Evolutionary conservation across 2,329 filamentous ascomycete genomes (phyloP).

Genomic region (Colletotrichum sp.): DNA sequence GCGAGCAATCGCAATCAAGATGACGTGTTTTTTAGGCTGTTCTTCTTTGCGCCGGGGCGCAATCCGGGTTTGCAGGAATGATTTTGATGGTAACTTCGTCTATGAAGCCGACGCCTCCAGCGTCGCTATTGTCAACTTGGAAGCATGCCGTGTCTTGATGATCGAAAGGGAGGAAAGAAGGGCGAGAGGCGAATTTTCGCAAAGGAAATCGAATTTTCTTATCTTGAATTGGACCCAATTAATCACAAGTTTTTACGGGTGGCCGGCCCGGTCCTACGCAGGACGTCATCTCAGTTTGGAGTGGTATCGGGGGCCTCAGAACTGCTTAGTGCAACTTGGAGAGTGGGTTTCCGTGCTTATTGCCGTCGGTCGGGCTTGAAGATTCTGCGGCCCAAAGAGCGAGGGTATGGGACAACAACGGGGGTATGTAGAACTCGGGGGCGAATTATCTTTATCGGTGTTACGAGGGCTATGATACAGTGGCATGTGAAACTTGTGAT

Average conservation of each 20-base stretch:
- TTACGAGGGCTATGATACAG: not conserved
- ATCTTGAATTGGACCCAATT: not conserved
- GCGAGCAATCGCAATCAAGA: not conserved
- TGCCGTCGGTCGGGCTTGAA: not conserved
- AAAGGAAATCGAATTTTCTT: not conserved
- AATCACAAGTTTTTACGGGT: not conserved
- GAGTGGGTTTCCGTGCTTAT: not conserved
- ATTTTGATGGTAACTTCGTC: not conserved
- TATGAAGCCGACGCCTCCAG: slow-evolving; percentile 19
- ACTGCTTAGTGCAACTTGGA: not conserved
- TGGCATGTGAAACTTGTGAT: not conserved
- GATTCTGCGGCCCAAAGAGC: not conserved
- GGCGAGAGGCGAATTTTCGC: not conserved
- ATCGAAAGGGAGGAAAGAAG: not conserved
- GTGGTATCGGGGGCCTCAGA: not conserved
- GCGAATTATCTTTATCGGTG: not conserved
- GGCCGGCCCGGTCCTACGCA: not conserved
- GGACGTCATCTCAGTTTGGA: not conserved
- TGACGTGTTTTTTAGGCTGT: not conserved
- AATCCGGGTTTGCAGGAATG: not conserved
- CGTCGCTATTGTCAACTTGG: slow-evolving; percentile 9
- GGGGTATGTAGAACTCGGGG: not conserved
- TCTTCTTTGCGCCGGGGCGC: not conserved
- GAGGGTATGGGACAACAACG: not conserved
- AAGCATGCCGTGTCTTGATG: slow-evolving; percentile 7